These are phyloP conservation scores for Sclerospora graminicola DNA, from an alignment of 352 stramenopile species.

Conservation along the genomic window DNA sequence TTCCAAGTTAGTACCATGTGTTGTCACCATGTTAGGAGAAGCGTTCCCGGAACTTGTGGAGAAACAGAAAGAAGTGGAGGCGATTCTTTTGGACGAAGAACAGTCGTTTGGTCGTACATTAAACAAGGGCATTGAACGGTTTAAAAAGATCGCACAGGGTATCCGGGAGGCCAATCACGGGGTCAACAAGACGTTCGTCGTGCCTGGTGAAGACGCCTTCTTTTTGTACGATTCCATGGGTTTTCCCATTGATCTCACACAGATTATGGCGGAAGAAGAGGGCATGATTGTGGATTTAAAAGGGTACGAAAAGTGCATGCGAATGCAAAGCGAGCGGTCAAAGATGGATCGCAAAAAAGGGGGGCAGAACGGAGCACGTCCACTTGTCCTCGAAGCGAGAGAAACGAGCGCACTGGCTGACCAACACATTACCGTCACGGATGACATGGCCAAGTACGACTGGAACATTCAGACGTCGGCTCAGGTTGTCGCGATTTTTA, in stretches of 20 bases:
- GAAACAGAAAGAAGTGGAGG: slow-evolving; percentile 86
- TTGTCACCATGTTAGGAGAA: slow-evolving; percentile 90
- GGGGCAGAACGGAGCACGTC: slow-evolving; percentile 48
- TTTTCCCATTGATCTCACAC: slow-evolving; percentile 98
- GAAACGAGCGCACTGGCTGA: slow-evolving; percentile 87
- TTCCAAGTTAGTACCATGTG: slow-evolving; percentile 87
- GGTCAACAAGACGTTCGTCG: slow-evolving; percentile 52
- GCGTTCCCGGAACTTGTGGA: slow-evolving; percentile 93
- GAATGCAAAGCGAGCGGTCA: slow-evolving; percentile 75
- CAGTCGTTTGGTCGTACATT: slow-evolving; percentile 90
- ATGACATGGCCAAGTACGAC: slow-evolving; percentile 93
- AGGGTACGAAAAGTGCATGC: slow-evolving; percentile 92
- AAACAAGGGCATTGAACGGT: slow-evolving; percentile 89
- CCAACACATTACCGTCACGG: slow-evolving; percentile 78
- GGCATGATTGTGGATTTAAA: slow-evolving; percentile 90
- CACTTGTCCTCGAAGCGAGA: slow-evolving; percentile 91
- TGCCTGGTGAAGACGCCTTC: slow-evolving; percentile 93
- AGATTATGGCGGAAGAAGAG: slow-evolving; percentile 94
- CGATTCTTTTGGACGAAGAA: slow-evolving; percentile 97
- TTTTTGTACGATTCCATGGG: slow-evolving; percentile 99
- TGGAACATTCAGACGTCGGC: slow-evolving; percentile 76
- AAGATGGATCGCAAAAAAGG: slow-evolving; percentile 87
- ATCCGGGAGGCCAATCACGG: slow-evolving; percentile 52
- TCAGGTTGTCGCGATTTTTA: slow-evolving; percentile 91
- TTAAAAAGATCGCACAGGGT: slow-evolving; percentile 80